Conservation (phyloP, 768 basidiomycete genomes). For the Astraeus odoratus region DNA sequence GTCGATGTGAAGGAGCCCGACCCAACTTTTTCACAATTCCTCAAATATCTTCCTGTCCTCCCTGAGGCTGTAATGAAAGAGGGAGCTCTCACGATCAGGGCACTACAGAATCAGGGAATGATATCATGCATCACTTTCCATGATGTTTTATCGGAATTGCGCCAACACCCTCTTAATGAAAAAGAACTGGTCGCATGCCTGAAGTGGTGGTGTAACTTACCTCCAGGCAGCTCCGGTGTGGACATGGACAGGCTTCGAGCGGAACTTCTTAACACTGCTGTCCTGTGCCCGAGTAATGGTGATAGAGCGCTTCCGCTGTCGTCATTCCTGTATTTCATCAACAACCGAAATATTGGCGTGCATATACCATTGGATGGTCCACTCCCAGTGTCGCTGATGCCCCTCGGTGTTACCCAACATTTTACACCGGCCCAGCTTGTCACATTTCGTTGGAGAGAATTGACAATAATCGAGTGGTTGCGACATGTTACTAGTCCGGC, state of each 20-base stretch:
- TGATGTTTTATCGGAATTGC: slow-evolving; percentile 79
- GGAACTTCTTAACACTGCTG: slow-evolving; percentile 65
- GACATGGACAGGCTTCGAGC: slow-evolving; percentile 41
- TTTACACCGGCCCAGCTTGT: slow-evolving; percentile 46
- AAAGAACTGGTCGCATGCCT: slow-evolving; percentile 76
- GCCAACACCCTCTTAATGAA: slow-evolving; percentile 58
- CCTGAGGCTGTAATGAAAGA: slow-evolving; percentile 52
- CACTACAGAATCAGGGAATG: slow-evolving; percentile 55
- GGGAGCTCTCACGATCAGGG: slow-evolving; percentile 52
- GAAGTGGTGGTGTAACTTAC: slow-evolving; percentile 71
- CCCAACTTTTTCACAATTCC: slow-evolving; percentile 59
- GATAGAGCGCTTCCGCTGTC: slow-evolving; percentile 59
- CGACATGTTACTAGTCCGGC: slow-evolving; percentile 48
- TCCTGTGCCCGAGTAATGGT: slow-evolving; percentile 41
- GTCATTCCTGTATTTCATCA: slow-evolving; percentile 66
- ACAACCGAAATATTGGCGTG: slow-evolving; percentile 46
- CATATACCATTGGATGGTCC: slow-evolving; percentile 73
- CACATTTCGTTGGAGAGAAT: slow-evolving; percentile 74
- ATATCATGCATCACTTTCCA: slow-evolving; percentile 70
- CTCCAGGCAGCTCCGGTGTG: slow-evolving; percentile 27
- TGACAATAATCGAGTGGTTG: slow-evolving; percentile 73
- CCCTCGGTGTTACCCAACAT: slow-evolving; percentile 54
- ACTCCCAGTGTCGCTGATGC: slow-evolving; percentile 68
- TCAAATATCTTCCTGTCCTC: slow-evolving; percentile 71
- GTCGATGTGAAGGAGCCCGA: slow-evolving; percentile 70